Percentiles rank a stretch among this genome's conserved stretches.
These are phyloP conservation scores for Shiraia sp. DNA, from an alignment of 2,329 filamentous ascomycete species.

Conservation along the genomic window DNA sequence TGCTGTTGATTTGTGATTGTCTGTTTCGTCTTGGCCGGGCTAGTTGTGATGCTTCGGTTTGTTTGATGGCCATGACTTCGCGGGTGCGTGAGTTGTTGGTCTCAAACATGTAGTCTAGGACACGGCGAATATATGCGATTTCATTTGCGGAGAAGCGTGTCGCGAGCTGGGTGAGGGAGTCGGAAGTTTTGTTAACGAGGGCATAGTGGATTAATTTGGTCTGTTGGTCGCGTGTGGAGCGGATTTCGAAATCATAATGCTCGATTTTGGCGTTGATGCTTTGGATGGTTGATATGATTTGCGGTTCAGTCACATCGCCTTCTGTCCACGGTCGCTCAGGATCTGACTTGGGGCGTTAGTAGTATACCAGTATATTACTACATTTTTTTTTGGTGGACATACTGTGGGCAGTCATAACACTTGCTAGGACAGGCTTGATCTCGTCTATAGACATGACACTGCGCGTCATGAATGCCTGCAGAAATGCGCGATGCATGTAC, in stretches of 20 bases:
- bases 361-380: too few species aligned
- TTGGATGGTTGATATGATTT: slow-evolving; percentile 70
- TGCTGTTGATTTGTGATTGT: slow-evolving; percentile 35
- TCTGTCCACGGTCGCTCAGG: slow-evolving; percentile 54
- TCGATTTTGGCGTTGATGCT: slow-evolving; percentile 73
- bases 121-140: slow-evolving; percentile 83
- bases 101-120: slow-evolving; percentile 92
- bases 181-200: slow-evolving; percentile 85
- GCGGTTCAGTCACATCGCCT: slow-evolving; percentile 68
- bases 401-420: slow-evolving; percentile 68
- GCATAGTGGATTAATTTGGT: slow-evolving; percentile 72
- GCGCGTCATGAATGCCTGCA: slow-evolving; percentile 83
- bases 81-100: slow-evolving; percentile 77
- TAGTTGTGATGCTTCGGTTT: slow-evolving; percentile 77
- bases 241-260: slow-evolving; percentile 85
- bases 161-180: slow-evolving; percentile 82
- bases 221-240: slow-evolving; percentile 70
- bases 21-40: slow-evolving; percentile 47
- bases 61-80: slow-evolving; percentile 81
- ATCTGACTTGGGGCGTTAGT: slow-evolving; percentile 19
- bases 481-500: slow-evolving; percentile 79
- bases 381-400: slow-evolving; percentile 11
- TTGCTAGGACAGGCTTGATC: slow-evolving; percentile 72
- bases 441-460: slow-evolving; percentile 77
- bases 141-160: slow-evolving; percentile 81